Base-by-base conservation (phyloP, 768 basidiomycete species). In the Coprinellus aureogranulatus region DNA sequence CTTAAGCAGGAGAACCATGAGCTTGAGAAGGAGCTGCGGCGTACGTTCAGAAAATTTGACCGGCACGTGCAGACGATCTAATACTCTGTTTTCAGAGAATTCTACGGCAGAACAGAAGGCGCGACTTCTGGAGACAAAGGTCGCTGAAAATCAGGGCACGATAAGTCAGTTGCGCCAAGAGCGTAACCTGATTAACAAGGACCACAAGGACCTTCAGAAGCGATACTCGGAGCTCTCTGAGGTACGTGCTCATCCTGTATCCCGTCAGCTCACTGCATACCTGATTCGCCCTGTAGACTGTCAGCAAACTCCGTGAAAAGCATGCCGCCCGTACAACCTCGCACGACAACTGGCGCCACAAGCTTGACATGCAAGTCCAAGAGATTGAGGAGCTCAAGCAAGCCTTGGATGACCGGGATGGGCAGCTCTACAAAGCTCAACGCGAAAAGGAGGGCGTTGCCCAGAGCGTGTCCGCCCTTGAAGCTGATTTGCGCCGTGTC, bases 141-240 rank as follows among this genome's bases (percentile, higher is more conserved):
- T 90, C 11, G 71, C 79, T 11, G 87, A 89, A 69, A 94, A 92
- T 57, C 71, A 77, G 0, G 81, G 84, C 58, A 81, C 83, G 2
- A 89, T 93, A 48, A 84, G 90, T 26, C 83, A 88, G 28, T 75
- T 94, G 30, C 83, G 92, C 22, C 82, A 88, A 59, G 92, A 94
- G 65, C 87, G 90, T 3, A 80, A 87, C 27, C 67, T 87, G 48
- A 81, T 94, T 25, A 79, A 78, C 9, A 70, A 74, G 16, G 89
- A 93, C 62, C 84, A 92, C 65, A 89, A 88, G 67, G 78, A 82
- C 46, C 78, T 94, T 28, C 89, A 93, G 65, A 79, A 78, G 22
- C 83, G 81, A 20, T 87, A 86, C 62, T 70, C 82, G 3, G 83
- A 89, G 44, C 77, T 82, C 9, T 81, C 87, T 5, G 86, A 91